phyloP scores from a whole-genome alignment of 192 early-diverging fungal genomes.

The Podila minutissima region DNA sequence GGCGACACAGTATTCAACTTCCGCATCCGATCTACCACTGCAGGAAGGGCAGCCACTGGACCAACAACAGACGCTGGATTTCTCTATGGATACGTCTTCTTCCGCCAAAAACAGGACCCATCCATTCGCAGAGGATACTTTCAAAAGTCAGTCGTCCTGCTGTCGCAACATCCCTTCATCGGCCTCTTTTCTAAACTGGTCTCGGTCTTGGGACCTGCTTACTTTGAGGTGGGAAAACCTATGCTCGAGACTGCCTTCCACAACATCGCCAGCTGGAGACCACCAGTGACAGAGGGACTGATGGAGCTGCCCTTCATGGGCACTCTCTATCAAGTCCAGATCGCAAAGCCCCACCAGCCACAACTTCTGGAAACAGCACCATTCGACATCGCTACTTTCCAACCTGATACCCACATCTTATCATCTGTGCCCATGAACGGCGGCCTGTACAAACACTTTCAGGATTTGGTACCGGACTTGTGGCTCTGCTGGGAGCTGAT shows the following conservation, averaged over 20 bases:
- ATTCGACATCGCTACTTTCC: slow-evolving; percentile 72
- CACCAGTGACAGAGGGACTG: slow-evolving; percentile 70
- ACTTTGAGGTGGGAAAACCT: slow-evolving; percentile 81
- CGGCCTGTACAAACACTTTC: slow-evolving; percentile 82
- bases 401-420: slow-evolving; percentile 77
- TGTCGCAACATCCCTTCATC: slow-evolving; percentile 90
- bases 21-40: slow-evolving; percentile 69
- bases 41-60: slow-evolving; percentile 61
- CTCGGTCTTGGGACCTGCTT: slow-evolving; percentile 77
- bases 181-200: slow-evolving; percentile 86
- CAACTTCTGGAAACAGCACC: slow-evolving; percentile 78
- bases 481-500: slow-evolving; percentile 97
- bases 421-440: slow-evolving; percentile 67
- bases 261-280: slow-evolving; percentile 78
- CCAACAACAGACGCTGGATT: slow-evolving; percentile 67
- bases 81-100: slow-evolving; percentile 93
- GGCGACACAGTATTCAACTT: slow-evolving; percentile 81
- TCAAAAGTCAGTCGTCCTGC: slow-evolving; percentile 90
- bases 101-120: slow-evolving; percentile 90
- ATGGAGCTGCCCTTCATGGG: slow-evolving; percentile 82
- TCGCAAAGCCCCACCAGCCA: slow-evolving; percentile 70
- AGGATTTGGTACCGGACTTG: slow-evolving; percentile 79
- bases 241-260: slow-evolving; percentile 85
- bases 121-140: slow-evolving; percentile 90
- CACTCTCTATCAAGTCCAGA: slow-evolving; percentile 71